phyloP scores from a whole-genome alignment of 2,329 filamentous ascomycete species.

The Colletotrichum sp. region DNA sequence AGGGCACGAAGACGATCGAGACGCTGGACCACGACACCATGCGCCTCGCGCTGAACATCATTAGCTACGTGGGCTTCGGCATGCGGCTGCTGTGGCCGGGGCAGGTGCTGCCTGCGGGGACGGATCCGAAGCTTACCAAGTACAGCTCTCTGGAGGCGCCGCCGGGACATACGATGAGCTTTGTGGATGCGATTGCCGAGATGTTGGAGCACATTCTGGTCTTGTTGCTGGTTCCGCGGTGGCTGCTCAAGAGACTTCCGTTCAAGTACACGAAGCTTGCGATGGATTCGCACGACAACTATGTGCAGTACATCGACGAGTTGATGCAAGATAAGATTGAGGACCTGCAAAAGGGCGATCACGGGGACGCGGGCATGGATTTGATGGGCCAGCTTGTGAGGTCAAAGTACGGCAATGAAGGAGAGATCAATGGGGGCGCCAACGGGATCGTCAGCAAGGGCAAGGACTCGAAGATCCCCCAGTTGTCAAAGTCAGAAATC shows the following conservation, averaged over 20 bases:
- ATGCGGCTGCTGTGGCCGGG: constrained; percentile 66
- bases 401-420: constrained; percentile 39
- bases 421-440: constrained; percentile 11
- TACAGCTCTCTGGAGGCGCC: constrained; percentile 51
- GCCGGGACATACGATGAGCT: constrained; percentile 66
- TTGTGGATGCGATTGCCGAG: constrained; percentile 65
- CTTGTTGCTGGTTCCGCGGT: constrained; percentile 64
- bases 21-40: constrained; percentile 70
- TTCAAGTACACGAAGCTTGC: constrained; percentile 56
- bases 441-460: constrained; percentile 7
- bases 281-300: constrained; percentile 63
- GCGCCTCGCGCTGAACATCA: constrained; percentile 61
- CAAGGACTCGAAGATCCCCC: constrained; percentile 31
- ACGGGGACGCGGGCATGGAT: constrained; percentile 53
- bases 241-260: constrained; percentile 56
- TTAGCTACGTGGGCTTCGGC: constrained; percentile 75
- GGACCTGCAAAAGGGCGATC: constrained; percentile 38
- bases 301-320: constrained; percentile 72
- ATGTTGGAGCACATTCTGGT: constrained; percentile 68
- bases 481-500: constrained; percentile 68
- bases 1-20: constrained; percentile 47
- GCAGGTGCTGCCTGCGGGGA: constrained; percentile 51
- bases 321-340: constrained; percentile 66
- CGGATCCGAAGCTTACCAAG: constrained; percentile 51
- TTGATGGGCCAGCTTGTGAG: constrained; percentile 57